Evolutionary conservation across 2,329 filamentous ascomycete species (phyloP).

Genomic region (Davidsoniella neocaledoniae): DNA sequence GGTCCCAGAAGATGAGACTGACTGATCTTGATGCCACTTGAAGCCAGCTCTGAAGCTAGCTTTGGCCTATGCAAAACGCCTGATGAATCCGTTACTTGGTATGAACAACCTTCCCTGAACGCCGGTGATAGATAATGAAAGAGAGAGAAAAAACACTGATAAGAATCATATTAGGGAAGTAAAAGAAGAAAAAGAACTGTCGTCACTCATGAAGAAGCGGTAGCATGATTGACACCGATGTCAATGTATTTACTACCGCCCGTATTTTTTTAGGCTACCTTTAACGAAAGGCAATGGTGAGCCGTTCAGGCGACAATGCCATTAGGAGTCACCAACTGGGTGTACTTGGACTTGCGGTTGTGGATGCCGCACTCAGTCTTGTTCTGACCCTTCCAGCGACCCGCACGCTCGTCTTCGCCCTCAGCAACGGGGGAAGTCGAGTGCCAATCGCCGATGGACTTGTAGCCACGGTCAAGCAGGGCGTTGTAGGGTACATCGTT

Average conservation of each 20-base stretch:
- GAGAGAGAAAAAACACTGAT: not conserved
- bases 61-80: conserved; percentile 1
- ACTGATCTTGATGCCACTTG: too few relatives aligned
- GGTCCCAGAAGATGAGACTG: too few relatives aligned
- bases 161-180: too few relatives aligned
- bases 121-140: conserved; percentile 17
- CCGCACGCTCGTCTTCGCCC: conserved; percentile 87
- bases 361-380: conserved; percentile 99
- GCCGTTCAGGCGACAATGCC: not conserved
- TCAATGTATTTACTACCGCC: not conserved
- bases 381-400: conserved; percentile 85
- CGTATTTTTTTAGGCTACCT: not conserved
- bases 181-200: not conserved
- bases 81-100: not conserved
- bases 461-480: conserved; percentile 86
- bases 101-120: not conserved
- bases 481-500: conserved; percentile 88
- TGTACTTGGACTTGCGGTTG: conserved; percentile 90
- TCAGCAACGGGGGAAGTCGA: conserved; percentile 80
- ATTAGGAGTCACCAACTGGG: conserved; percentile 35
- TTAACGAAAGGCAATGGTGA: not conserved
- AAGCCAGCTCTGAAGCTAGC: too few relatives aligned
- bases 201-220: not conserved
- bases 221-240: not conserved
- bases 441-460: conserved; percentile 97